Conservation (phyloP, 2,329 filamentous ascomycete genomes). For the Clathrospora elynae region DNA sequence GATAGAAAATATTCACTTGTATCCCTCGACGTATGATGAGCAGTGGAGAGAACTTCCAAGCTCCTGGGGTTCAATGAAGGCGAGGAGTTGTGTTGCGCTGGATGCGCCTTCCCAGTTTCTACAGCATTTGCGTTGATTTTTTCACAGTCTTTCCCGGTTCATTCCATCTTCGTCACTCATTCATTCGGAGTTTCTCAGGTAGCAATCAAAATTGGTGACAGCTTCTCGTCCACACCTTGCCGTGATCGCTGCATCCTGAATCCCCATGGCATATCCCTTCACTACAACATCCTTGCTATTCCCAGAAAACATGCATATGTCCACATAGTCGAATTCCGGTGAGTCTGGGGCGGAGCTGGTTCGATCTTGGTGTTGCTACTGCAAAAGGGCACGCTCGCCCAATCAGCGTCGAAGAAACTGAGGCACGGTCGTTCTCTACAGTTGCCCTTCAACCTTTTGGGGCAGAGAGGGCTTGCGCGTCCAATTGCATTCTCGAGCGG, state of each 20-base stretch:
- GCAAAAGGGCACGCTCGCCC: slow-evolving; percentile 1
- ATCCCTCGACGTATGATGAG: too few species aligned
- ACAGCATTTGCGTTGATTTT: too few species aligned
- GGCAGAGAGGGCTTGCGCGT: background rate
- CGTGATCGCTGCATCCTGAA: background rate
- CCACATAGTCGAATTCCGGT: background rate
- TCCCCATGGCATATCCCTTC: too few species aligned
- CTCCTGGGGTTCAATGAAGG: too few species aligned
- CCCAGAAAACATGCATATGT: background rate
- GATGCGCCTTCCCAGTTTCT: too few species aligned
- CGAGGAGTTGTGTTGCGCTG: too few species aligned
- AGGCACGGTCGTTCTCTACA: background rate
- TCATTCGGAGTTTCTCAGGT: too few species aligned
- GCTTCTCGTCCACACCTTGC: background rate
- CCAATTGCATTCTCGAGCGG: background rate
- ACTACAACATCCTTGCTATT: background rate
- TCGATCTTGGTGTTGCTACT: background rate
- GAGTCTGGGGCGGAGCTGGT: background rate
- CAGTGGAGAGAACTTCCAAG: too few species aligned
- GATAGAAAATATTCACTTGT: background rate
- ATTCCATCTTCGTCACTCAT: too few species aligned
- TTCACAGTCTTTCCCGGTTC: too few species aligned
- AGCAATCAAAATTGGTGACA: too few species aligned
- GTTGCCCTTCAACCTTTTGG: background rate
- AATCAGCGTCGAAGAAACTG: background rate